A percentile compares a stretch with the other conserved stretches of the same genome.
Conservation (phyloP, 2,329 filamentous ascomycete species). For the Monosporascus ibericus region DNA sequence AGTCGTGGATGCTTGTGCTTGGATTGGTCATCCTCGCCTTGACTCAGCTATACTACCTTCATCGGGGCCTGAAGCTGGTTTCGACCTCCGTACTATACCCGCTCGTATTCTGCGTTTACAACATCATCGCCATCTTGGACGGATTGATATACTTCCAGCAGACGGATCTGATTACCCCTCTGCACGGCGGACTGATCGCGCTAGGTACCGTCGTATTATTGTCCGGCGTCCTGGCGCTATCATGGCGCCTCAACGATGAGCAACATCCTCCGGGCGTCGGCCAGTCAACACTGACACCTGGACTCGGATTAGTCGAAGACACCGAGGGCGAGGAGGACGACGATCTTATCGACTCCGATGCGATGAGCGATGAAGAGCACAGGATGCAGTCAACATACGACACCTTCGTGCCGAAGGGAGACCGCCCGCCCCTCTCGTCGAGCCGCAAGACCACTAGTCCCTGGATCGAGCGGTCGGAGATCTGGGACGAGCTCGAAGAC, state of each 20-base stretch:
- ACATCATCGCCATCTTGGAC: conserved; percentile 96
- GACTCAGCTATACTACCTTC: conserved; percentile 89
- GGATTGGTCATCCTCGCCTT: conserved; percentile 76
- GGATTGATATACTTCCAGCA: conserved; percentile 96
- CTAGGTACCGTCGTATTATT: conserved; percentile 83
- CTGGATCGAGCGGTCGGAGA: conserved; percentile 67
- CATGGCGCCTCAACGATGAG: conserved; percentile 84
- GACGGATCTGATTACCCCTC: conserved; percentile 66
- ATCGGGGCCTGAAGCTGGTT: conserved; percentile 86
- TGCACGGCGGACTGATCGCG: conserved; percentile 76
- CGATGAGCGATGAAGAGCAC: conserved; percentile 38
- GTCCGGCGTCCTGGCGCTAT: conserved; percentile 81
- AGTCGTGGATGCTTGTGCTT: conserved; percentile 87
- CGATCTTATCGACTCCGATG: conserved; percentile 44
- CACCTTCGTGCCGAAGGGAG: conserved; percentile 39
- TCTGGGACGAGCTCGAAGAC: conserved; percentile 85
- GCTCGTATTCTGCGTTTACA: conserved; percentile 97
- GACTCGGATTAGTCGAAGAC: conserved; percentile 73
- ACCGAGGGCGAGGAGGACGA: conserved; percentile 57
- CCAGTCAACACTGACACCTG: conserved; percentile 70
- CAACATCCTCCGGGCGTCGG: conserved; percentile 55
- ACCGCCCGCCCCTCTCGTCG: conserved; percentile 32
- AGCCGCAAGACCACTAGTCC: conserved; percentile 44
- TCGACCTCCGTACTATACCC: conserved; percentile 95
- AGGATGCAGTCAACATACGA: conserved; percentile 33